A percentile compares a stretch with the other conserved stretches of the same genome.
These are phyloP conservation scores for Trametes sanguinea DNA, from an alignment of 768 basidiomycete species.

Conservation along the genomic window DNA sequence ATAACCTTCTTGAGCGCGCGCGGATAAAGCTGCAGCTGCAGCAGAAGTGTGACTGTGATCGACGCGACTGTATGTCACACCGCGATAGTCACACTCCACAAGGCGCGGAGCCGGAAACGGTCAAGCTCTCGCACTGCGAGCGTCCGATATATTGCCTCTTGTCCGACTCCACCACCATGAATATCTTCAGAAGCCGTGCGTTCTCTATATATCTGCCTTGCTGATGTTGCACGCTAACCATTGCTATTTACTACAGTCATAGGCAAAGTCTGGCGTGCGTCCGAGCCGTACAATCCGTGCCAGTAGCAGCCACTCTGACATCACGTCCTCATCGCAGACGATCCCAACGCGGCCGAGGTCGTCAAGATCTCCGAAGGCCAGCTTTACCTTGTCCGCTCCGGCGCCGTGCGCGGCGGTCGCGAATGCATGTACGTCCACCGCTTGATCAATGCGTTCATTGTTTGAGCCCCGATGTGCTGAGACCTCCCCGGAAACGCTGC, in stretches of 20 bases:
- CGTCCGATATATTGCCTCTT: conserved; percentile 3
- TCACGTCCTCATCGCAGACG: conserved; percentile 54
- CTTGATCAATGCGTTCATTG: background rate
- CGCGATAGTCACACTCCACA: conserved; percentile 20
- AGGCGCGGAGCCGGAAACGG: conserved; percentile 7
- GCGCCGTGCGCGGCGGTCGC: conserved; percentile 85
- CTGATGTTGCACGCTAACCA: conserved; percentile 24
- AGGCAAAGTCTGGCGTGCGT: conserved; percentile 94
- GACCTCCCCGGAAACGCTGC: background rate
- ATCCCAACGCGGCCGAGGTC: conserved; percentile 92
- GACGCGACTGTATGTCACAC: conserved; percentile 22
- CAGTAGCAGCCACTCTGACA: conserved; percentile 28
- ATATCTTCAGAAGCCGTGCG: conserved; percentile 82
- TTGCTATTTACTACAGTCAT: conserved; percentile 54
- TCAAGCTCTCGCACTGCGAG: background rate
- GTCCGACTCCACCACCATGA: conserved; percentile 52
- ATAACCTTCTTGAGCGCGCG: background rate
- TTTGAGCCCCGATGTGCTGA: background rate
- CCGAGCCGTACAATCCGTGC: background rate
- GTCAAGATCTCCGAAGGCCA: conserved; percentile 92
- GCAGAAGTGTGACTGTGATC: conserved; percentile 10
- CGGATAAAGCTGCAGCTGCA: background rate
- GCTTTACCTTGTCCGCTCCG: conserved; percentile 88
- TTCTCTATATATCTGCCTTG: conserved; percentile 22
- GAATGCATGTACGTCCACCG: conserved; percentile 89